Evolutionary conservation across 371 early-diverging fungal species (phyloP).

Genomic region (Rhizopus stolonifer): DNA sequence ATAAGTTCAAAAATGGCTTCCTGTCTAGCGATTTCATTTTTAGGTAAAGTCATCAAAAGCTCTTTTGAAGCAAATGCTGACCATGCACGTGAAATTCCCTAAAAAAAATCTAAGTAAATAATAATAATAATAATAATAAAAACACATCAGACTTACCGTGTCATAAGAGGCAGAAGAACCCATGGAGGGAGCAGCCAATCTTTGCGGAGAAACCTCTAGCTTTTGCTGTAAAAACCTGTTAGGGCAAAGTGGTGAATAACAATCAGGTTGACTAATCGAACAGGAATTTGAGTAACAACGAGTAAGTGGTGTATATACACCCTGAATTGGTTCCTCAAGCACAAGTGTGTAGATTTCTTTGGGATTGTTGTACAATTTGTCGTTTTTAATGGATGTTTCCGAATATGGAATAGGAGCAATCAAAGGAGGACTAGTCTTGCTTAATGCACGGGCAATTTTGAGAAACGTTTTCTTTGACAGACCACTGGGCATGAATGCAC

Average conservation of each 20-base stretch:
- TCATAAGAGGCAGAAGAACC: conserved; percentile 41
- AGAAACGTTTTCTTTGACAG: conserved; percentile 18
- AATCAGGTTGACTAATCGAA: conserved; percentile 34
- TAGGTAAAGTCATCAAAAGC: conserved; percentile 69
- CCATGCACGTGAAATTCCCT: conserved; percentile 63
- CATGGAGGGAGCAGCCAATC: conserved; percentile 17
- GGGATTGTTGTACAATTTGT: conserved; percentile 36
- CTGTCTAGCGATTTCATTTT: conserved; percentile 83
- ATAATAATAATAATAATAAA: background rate
- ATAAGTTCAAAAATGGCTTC: conserved; percentile 93
- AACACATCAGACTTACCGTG: conserved; percentile 27
- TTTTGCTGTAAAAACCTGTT: conserved; percentile 18
- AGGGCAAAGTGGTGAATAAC: conserved; percentile 46
- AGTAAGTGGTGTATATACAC: conserved; percentile 41
- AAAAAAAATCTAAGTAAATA: no score
- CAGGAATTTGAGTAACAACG: conserved; percentile 39
- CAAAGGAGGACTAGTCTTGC: conserved; percentile 34
- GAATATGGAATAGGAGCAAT: conserved; percentile 40
- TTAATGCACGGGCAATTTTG: conserved; percentile 36
- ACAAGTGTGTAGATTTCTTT: conserved; percentile 41
- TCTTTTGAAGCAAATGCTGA: conserved; percentile 71
- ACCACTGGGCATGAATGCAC: conserved; percentile 26
- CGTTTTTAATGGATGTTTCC: conserved; percentile 39
- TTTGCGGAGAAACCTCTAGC: conserved; percentile 4
- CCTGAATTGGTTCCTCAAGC: conserved; percentile 27